These are phyloP conservation scores for Solanum medicagineum DNA, from an alignment of 257 asterid species.

Conservation along the genomic window DNA sequence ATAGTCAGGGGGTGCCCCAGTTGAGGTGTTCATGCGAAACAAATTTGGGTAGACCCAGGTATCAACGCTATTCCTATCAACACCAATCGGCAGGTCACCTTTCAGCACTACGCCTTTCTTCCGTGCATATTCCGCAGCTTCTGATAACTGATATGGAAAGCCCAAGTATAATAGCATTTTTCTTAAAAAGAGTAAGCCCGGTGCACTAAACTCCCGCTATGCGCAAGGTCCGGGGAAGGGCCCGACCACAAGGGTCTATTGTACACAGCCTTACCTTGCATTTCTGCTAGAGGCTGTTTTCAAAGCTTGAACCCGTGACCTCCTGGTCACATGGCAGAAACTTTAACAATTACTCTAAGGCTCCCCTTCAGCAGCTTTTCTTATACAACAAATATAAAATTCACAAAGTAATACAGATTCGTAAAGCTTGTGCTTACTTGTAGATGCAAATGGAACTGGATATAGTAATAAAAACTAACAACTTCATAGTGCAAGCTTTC, in stretches of 20 bases:
- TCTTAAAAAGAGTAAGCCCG: too few species aligned
- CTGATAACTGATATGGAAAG: constrained; percentile 47
- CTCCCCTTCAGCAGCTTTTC: background rate
- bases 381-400: constrained; percentile 2
- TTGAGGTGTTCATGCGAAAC: constrained; percentile 91
- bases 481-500: constrained; percentile 63
- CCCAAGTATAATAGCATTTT: background rate
- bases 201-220: too few species aligned
- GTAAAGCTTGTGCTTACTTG: constrained; percentile 29
- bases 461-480: constrained; percentile 74
- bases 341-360: too few species aligned
- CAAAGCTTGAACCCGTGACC: too few species aligned
- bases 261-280: too few species aligned
- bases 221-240: too few species aligned
- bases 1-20: constrained; percentile 98
- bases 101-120: constrained; percentile 73
- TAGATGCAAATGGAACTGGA: constrained; percentile 78
- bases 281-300: too few species aligned
- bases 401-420: background rate
- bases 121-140: constrained; percentile 90
- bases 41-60: constrained; percentile 94
- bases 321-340: too few species aligned
- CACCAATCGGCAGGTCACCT: constrained; percentile 98
- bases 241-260: too few species aligned
- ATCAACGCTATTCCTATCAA: constrained; percentile 87